Percentiles rank a stretch among this genome's conserved stretches.
These are phyloP conservation scores for Pichia insulana DNA, from an alignment of 805 yeast species.

Conservation along the genomic window DNA sequence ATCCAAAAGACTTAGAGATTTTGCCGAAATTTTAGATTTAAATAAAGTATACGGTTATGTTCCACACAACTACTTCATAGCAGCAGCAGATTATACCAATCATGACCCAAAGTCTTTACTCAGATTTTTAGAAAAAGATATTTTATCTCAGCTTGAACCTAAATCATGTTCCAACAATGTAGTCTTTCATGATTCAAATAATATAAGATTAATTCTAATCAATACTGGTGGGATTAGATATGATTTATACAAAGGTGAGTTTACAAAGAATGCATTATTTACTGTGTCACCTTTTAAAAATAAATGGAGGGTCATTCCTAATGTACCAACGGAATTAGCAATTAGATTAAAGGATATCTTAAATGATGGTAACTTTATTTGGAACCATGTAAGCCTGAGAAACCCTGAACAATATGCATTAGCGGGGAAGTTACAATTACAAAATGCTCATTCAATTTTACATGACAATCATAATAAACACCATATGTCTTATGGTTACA, in stretches of 20 bases:
- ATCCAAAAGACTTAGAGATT: constrained; percentile 32
- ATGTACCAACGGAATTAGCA: constrained; percentile 54
- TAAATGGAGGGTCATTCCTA: constrained; percentile 59
- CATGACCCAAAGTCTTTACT: constrained; percentile 50
- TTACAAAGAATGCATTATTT: constrained; percentile 69
- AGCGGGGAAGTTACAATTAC: constrained; percentile 7
- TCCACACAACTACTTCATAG: constrained; percentile 56
- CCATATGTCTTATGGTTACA: constrained; percentile 52
- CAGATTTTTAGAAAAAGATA: constrained; percentile 45
- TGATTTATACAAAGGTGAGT: constrained; percentile 78
- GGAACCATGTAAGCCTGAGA: constrained; percentile 13
- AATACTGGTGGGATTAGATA: constrained; percentile 88
- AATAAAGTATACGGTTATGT: constrained; percentile 56
- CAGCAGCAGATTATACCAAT: constrained; percentile 47
- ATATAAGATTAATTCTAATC: constrained; percentile 48
- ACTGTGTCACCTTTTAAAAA: constrained; percentile 82
- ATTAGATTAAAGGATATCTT: constrained; percentile 41
- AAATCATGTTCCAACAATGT: constrained; percentile 15
- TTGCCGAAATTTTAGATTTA: constrained; percentile 42
- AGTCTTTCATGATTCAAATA: constrained; percentile 20
- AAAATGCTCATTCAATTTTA: not conserved
- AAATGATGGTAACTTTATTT: constrained; percentile 43
- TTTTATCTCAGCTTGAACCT: constrained; percentile 33
- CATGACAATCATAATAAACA: constrained; percentile 1
- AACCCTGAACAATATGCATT: constrained; percentile 21